These are phyloP conservation scores for Leucocoprinus gongylophorus DNA, from an alignment of 1,284 basidiomycete species.

Conservation along the genomic window DNA sequence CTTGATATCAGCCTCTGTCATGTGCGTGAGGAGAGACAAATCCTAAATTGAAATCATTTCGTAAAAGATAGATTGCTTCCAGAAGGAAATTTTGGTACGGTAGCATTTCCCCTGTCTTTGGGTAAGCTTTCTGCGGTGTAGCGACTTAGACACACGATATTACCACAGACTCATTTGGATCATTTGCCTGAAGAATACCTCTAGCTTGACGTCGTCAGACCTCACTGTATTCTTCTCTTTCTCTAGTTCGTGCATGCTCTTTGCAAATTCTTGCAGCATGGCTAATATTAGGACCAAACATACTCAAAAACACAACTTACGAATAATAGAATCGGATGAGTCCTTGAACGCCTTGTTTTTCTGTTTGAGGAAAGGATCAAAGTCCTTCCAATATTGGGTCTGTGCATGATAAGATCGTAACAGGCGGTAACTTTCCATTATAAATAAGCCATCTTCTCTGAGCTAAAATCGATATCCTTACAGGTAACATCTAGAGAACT, in stretches of 20 bases:
- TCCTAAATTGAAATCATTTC: constrained; percentile 42
- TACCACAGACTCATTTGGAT: constrained; percentile 85
- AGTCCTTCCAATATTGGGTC: constrained; percentile 68
- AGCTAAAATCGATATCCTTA: constrained; percentile 25
- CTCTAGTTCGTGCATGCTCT: constrained; percentile 59
- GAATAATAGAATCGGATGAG: constrained; percentile 71
- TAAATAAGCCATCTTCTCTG: not conserved
- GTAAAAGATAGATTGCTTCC: not conserved
- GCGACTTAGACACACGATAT: not conserved
- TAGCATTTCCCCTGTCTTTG: constrained; percentile 60
- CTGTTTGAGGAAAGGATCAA: constrained; percentile 81
- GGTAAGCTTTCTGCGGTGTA: not conserved
- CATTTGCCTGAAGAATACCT: constrained; percentile 75
- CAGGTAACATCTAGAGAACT: constrained; percentile 52
- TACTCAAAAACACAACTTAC: constrained; percentile 32
- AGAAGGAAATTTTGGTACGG: constrained; percentile 32
- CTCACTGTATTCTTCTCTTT: constrained; percentile 39
- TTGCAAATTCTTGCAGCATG: constrained; percentile 52
- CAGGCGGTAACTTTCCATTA: constrained; percentile 68
- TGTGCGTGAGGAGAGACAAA: constrained; percentile 74
- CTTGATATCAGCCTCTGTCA: constrained; percentile 76
- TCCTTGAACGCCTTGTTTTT: constrained; percentile 83
- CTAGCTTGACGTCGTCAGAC: constrained; percentile 46
- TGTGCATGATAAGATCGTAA: constrained; percentile 70
- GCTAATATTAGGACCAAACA: constrained; percentile 1